Conservation (phyloP, 2,329 filamentous ascomycete species). For the Leptographium galeiforme region DNA sequence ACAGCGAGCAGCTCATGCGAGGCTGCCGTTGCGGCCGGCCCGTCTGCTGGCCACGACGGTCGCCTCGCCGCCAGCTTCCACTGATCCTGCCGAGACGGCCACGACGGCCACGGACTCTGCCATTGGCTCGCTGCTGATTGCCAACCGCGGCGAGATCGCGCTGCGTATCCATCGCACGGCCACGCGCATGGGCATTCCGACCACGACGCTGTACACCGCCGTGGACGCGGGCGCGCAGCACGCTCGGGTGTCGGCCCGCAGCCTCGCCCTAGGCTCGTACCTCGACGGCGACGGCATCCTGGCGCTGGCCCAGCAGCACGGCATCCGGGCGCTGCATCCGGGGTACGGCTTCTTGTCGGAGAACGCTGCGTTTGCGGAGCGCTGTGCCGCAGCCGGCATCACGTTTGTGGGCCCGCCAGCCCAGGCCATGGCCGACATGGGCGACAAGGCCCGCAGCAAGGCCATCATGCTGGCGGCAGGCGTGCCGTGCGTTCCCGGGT, state of each 20-base stretch:
- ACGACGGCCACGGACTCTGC: slow-evolving; percentile 16
- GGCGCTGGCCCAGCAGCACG: slow-evolving; percentile 67
- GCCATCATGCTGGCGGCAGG: slow-evolving; percentile 94
- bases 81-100: not conserved
- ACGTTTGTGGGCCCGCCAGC: slow-evolving; percentile 89
- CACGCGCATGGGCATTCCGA: slow-evolving; percentile 74
- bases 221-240: slow-evolving; percentile 81
- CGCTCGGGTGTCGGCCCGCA: slow-evolving; percentile 69
- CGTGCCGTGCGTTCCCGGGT: slow-evolving; percentile 91
- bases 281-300: slow-evolving; percentile 92
- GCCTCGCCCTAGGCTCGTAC: slow-evolving; percentile 77
- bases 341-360: slow-evolving; percentile 95
- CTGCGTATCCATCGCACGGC: slow-evolving; percentile 85
- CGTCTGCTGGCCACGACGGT: slow-evolving; percentile 14
- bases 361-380: slow-evolving; percentile 78
- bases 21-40: slow-evolving; percentile 21
- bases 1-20: slow-evolving; percentile 32
- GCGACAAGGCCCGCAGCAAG: slow-evolving; percentile 84
- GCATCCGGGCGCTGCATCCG: slow-evolving; percentile 84
- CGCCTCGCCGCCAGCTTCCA: slow-evolving; percentile 16
- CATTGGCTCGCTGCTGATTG: slow-evolving; percentile 76
- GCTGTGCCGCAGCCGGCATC: slow-evolving; percentile 79
- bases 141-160: slow-evolving; percentile 94
- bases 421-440: slow-evolving; percentile 76
- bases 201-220: slow-evolving; percentile 90